Percentiles rank a stretch among this genome's conserved stretches.
These are phyloP conservation scores for Candida rishiriensis DNA, from an alignment of 805 yeast genomes.

Conservation along the genomic window DNA sequence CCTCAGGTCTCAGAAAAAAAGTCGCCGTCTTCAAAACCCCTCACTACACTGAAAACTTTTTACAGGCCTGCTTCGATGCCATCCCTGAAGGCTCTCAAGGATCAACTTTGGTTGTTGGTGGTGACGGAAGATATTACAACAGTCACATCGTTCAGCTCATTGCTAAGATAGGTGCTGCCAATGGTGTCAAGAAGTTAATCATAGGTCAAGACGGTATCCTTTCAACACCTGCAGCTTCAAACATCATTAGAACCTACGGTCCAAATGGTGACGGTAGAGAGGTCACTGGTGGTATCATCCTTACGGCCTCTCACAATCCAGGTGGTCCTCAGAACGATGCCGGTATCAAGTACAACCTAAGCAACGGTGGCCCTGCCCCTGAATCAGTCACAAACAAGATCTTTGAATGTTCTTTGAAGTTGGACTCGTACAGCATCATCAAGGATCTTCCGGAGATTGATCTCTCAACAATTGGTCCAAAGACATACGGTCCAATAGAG, in stretches of 20 bases:
- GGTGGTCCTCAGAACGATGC: constrained; percentile 92
- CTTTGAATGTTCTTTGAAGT: constrained; percentile 58
- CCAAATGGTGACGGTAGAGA: constrained; percentile 32
- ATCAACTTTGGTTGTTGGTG: constrained; percentile 85
- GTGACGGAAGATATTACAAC: constrained; percentile 94
- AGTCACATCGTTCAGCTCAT: constrained; percentile 76
- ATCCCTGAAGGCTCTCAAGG: constrained; percentile 84
- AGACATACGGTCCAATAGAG: constrained; percentile 52
- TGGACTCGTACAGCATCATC: constrained; percentile 57
- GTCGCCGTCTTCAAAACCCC: constrained; percentile 74
- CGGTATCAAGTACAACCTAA: constrained; percentile 92
- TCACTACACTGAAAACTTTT: constrained; percentile 88
- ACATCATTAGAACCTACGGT: constrained; percentile 67
- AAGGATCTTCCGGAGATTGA: constrained; percentile 62
- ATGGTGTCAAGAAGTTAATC: constrained; percentile 80
- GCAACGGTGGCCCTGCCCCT: constrained; percentile 98
- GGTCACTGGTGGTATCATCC: constrained; percentile 90
- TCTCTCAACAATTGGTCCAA: constrained; percentile 50
- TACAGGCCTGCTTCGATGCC: constrained; percentile 78
- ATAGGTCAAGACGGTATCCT: constrained; percentile 85
- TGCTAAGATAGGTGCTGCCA: constrained; percentile 81
- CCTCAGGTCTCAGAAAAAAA: constrained; percentile 93
- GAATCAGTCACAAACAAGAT: constrained; percentile 88
- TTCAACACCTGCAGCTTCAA: constrained; percentile 97
- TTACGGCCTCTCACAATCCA: constrained; percentile 96